These are phyloP conservation scores for Aspergillus ochraceoroseus DNA, from an alignment of 2,329 filamentous ascomycete species.

Conservation along the genomic window DNA sequence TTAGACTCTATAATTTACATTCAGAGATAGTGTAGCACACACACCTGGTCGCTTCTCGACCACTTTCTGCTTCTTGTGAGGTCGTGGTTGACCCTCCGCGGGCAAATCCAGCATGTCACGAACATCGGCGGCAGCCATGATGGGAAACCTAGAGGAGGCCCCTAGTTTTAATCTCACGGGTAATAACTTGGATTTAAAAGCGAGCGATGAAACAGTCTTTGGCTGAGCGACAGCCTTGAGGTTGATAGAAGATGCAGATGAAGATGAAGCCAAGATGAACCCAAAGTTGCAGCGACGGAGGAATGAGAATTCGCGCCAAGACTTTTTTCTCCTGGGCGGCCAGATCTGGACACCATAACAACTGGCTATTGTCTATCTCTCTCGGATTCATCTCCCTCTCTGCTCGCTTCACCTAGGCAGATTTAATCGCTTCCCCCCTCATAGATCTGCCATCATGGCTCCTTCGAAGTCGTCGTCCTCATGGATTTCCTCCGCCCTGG, in stretches of 20 bases:
- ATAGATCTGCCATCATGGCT: conserved; percentile 33
- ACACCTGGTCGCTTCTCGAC: conserved; percentile 54
- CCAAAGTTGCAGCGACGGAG: conserved; percentile 3
- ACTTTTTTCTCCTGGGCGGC: conserved; percentile 17
- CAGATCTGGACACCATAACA: conserved; percentile 23
- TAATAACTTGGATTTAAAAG: background rate
- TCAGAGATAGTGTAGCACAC: conserved; percentile 20
- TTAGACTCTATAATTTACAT: background rate
- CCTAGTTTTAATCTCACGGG: no score
- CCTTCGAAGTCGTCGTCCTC: conserved; percentile 33
- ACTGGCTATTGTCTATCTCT: conserved; percentile 10
- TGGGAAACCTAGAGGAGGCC: background rate
- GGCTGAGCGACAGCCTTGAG: background rate
- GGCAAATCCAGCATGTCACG: conserved; percentile 83
- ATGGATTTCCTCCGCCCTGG: conserved; percentile 46
- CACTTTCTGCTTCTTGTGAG: conserved; percentile 70
- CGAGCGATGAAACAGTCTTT: conserved; percentile 1
- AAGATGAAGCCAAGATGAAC: conserved; percentile 9
- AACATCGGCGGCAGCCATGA: conserved; percentile 66
- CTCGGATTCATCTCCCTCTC: conserved; percentile 7
- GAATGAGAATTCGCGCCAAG: conserved; percentile 27
- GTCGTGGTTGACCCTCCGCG: conserved; percentile 54
- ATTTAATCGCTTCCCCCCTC: no score
- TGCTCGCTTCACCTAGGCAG: conserved; percentile 2
- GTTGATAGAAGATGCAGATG: conserved; percentile 16